Evolutionary conservation across 139 green algal genomes (phyloP).

Genomic region (Coccomyxa sp.): DNA sequence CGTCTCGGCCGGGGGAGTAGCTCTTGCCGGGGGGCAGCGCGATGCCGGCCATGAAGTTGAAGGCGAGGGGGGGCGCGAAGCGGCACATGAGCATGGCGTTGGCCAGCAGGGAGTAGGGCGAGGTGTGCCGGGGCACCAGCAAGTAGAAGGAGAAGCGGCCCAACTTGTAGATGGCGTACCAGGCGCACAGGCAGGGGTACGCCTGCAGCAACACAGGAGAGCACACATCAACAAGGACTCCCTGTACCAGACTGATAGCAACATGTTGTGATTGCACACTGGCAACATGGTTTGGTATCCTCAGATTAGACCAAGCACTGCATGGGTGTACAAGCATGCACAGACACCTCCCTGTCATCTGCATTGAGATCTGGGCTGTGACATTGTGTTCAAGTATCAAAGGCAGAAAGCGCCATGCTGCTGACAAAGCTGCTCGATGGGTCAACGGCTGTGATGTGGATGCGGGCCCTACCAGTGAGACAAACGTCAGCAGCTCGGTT

Average conservation of each 20-base stretch:
- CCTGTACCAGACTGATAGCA: neutral
- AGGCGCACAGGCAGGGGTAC: slow-evolving; percentile 11
- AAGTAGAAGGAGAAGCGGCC: slow-evolving; percentile 53
- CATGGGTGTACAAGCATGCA: slow-evolving; percentile 1
- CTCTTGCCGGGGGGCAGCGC: slow-evolving; percentile 25
- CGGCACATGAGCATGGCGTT: slow-evolving; percentile 52
- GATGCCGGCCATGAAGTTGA: slow-evolving; percentile 62
- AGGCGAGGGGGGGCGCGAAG: slow-evolving; percentile 51
- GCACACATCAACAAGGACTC: neutral
- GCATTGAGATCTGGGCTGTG: no score
- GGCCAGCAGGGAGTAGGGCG: slow-evolving; percentile 48
- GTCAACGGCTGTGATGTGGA: no score
- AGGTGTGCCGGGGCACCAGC: slow-evolving; percentile 53
- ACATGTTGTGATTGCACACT: no score
- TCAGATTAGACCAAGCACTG: no score
- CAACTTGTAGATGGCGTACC: slow-evolving; percentile 46
- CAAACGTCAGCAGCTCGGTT: slow-evolving; percentile 34
- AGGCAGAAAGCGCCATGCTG: no score
- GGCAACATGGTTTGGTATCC: no score
- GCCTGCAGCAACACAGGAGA: neutral
- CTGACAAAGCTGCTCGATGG: no score
- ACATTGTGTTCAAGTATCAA: no score
- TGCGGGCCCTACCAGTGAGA: slow-evolving; percentile 31
- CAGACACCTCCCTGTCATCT: no score
- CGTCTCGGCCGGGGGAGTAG: neutral